Evolutionary conservation across 2,329 filamentous ascomycete genomes (phyloP), one percentile per base, ranked within the genome.

Genomic region (Verticillium klebahnii): DNA sequence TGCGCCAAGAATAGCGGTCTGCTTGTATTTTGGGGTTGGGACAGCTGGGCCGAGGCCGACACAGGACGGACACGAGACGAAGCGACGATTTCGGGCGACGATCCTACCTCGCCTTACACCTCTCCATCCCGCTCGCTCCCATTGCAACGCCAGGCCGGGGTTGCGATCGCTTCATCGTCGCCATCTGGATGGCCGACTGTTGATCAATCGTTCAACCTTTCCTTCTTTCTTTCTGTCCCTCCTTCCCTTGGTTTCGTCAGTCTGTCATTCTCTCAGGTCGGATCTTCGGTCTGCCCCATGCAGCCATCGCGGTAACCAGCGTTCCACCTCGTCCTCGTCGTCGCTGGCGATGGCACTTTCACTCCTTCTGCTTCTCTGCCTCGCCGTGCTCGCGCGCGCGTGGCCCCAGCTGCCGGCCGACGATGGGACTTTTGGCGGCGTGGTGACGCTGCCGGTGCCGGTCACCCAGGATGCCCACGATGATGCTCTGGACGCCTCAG

Each of bases 371-470:
- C 17, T 57, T 29, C 40, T 57, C 3, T 34, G 45, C 29, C 58
- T 62, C 25, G 57, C 57, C 12, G 37, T 59, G 36, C 52, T 45
- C 34, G 56, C 34, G 5, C 58, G 32, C 39, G 65, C 63, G 59
- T 66, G 64, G 64, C 63, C 64, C n/a, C 63, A 63, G 36, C 58
- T 66, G 40, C 65, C 65, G 29, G 60, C 60, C 19, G 61, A 61
- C 57, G 64, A 66, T 23, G 45, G 59, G 34, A 56, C 52, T 37
- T 57, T 62, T 23, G 31, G 50, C 40, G 25, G 34, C 14, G 36
- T 58, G 17, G 59, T 59, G 50, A 65, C 61, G 12, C 60, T 66
- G 5, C 64, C 64, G 17, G 45, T 50, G 59, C 64, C 64, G n/a
- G 61, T 64, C 29, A 65, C 59, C 32, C 58, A 19, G 12, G 52